Evolutionary conservation across 441 rosid species (phyloP), one percentile per base, ranked within the genome.

Genomic region (Brassica hybrid): DNA sequence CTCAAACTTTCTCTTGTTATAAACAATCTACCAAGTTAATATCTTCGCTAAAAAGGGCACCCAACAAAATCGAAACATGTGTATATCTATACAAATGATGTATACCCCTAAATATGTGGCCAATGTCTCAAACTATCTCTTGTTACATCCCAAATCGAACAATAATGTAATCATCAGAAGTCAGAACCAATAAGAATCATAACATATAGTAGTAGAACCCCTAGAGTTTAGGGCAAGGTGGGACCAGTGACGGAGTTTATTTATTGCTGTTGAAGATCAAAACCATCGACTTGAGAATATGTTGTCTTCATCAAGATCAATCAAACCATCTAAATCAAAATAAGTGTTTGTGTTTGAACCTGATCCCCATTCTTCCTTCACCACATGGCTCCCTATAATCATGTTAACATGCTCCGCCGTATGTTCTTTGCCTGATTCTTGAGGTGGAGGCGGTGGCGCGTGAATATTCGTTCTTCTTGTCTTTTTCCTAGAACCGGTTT

Each of bases 321-420:
- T 83, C 67, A 89, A 83, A 12, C 90, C 92, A 58, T 90, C 94
- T 58, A 89, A 86, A 81, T 79, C 58, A 65, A 79, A 79, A 57
- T 79, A 75, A 65, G 79, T 75, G 16, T 70, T 36, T 50, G 78
- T 32, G 56, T 79, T 75, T 10, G 79, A 79, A 69, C 82, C 7
- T 70, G 82, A 75, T 65, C 79, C 76, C 79, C 76, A 75, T 71
- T 79, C 82, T 69, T 79, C 79, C 50, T 79, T 79, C 73, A 70
- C 79, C 48, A 23, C 36, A 1, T 71, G 76, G 68, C 70, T 74
- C 32, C 30, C 73, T 59, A 66, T 48, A 32, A 66, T 12, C 17
- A 11, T 60, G 71, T 73, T 73, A 48, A 17, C 74, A 25, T 48
- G 11, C 45, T 60, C 70, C 56, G 7, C 61, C 12, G 27, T 45